Conservation (phyloP, 2,329 filamentous ascomycete species). For the Cercospora sesami region DNA sequence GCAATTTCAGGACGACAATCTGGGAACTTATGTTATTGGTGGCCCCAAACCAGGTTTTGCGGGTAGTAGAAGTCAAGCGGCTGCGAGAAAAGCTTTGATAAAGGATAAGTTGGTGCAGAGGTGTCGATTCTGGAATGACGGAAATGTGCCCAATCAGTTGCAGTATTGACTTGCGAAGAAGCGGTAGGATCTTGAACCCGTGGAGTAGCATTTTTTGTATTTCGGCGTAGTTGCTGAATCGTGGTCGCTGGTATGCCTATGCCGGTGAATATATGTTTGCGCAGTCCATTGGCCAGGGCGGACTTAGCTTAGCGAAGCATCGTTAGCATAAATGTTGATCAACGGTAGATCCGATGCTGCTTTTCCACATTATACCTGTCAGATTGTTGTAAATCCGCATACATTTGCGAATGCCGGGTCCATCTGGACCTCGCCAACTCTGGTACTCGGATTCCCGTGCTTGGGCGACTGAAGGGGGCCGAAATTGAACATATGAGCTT, state of each 20-base stretch:
- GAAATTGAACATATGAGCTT: constrained; percentile 9
- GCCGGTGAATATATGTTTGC: too few species aligned
- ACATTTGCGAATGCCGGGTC: too few species aligned
- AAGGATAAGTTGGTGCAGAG: constrained; percentile 49
- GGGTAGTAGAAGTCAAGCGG: constrained; percentile 40
- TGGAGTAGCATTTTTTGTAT: neutral
- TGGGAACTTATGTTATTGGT: constrained; percentile 48
- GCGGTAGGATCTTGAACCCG: too few species aligned
- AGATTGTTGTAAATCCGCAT: too few species aligned
- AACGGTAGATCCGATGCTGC: too few species aligned
- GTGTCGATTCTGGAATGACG: constrained; percentile 51
- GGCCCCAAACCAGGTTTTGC: constrained; percentile 48
- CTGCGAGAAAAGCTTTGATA: constrained; percentile 31
- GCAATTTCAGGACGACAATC: constrained; percentile 14
- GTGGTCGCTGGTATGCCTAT: too few species aligned
- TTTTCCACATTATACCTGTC: too few species aligned
- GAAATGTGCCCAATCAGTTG: constrained; percentile 45
- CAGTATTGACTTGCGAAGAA: neutral
- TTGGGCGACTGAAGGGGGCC: neutral
- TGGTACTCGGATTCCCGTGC: neutral
- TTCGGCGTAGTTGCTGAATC: too few species aligned
- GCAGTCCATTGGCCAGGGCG: too few species aligned
- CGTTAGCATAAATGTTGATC: too few species aligned
- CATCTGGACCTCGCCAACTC: too few species aligned
- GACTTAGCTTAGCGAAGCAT: too few species aligned